Evolutionary conservation across 1,139 yeast species (phyloP), one percentile per base, ranked within the genome.

Genomic region (Diutina neorugosa): DNA sequence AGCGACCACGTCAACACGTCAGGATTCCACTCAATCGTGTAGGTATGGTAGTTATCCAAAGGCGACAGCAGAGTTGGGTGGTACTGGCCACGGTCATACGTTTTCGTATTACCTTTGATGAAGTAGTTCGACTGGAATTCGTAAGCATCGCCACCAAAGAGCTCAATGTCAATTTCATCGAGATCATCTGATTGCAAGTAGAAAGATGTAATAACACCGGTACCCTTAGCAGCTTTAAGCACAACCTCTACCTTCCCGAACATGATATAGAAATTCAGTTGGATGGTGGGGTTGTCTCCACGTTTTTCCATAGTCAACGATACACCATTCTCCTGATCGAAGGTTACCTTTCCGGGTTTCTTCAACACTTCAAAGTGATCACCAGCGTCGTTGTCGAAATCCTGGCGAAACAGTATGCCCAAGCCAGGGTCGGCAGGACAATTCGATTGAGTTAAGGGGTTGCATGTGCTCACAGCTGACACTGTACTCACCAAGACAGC

Each of bases 71-170:
- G 61, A 9, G 70, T 64, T 16, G 68, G 63, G 62, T 85, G 93
- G 68, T 80, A 86, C 48, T 70, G 81, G 54, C 96, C 96, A 66
- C 96, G 77, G 61, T 85, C 86, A 63, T 82, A 87, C n/a, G 89
- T 79, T 2, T 81, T 66, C 1, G 86, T 81, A 60, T 85, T 73
- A 56, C 96, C 96, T 64, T 88, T 85, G 44, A 88, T 80, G 68
- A 88, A 90, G 66, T 69, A 90, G 66, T 90, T 89, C 42, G 93
- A 76, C 68, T 88, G 96, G 62, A 86, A 82, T 63, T 84, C 81
- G 48, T 78, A 25, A n/a, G 19, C 19, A 41, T 51, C 47, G 11
- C 48, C 47, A 19, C 46, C 52, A 4, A 51, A 51, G 7, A 31
- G 37, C 43, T 44, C 96, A 53, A 87, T 67, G 69, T 89, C 96